Percentiles rank a stretch among this genome's conserved stretches.
Conservation (phyloP, 805 yeast genomes). For the Saccharomycopsis selenospora region DNA sequence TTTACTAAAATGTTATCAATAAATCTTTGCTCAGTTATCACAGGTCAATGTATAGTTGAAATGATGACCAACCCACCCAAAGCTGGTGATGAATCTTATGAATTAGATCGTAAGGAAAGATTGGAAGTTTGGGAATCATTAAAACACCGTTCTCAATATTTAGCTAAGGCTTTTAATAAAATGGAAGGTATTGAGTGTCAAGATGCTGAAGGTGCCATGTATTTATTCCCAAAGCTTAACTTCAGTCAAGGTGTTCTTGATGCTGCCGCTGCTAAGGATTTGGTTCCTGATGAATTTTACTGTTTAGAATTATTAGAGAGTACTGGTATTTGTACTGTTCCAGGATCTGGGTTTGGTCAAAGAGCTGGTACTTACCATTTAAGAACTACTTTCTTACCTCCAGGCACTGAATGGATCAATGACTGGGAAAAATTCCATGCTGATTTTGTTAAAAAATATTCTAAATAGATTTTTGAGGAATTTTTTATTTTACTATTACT, state of each 20-base stretch:
- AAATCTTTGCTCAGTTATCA: constrained; percentile 86
- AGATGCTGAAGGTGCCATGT: constrained; percentile 96
- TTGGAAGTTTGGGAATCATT: constrained; percentile 54
- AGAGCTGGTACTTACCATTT: constrained; percentile 82
- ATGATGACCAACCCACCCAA: constrained; percentile 90
- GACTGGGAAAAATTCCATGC: constrained; percentile 75
- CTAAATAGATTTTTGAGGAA: neutral
- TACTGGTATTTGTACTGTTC: constrained; percentile 96
- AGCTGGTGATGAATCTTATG: constrained; percentile 68
- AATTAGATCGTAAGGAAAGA: constrained; percentile 57
- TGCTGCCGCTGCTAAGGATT: constrained; percentile 48
- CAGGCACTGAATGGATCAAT: constrained; percentile 84
- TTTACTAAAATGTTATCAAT: constrained; percentile 84
- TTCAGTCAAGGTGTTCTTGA: constrained; percentile 57
- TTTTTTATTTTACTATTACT: too few species aligned
- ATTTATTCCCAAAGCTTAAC: constrained; percentile 75
- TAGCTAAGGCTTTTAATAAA: constrained; percentile 62
- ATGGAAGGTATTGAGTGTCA: constrained; percentile 84
- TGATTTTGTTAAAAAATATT: constrained; percentile 53
- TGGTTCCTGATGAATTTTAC: constrained; percentile 80
- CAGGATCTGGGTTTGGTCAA: constrained; percentile 97
- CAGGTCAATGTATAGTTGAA: constrained; percentile 91
- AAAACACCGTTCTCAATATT: constrained; percentile 49
- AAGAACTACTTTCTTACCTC: constrained; percentile 95
- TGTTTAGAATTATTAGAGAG: constrained; percentile 74